Evolutionary conservation across 768 basidiomycete genomes (phyloP).

Genomic region (Mycena maculata): DNA sequence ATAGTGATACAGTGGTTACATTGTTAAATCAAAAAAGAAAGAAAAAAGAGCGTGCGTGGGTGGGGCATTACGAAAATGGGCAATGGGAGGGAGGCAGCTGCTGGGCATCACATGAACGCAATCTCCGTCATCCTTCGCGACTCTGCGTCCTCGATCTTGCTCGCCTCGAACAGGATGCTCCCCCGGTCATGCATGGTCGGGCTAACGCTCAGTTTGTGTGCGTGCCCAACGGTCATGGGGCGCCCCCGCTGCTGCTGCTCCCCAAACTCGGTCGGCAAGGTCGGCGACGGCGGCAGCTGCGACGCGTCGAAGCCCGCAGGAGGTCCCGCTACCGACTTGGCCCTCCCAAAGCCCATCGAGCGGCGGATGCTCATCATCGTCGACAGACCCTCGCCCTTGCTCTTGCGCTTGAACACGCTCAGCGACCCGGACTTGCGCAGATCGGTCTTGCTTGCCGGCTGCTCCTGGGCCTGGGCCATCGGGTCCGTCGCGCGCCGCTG

Average conservation of each 20-base stretch:
- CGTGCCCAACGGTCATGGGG: slow-evolving; percentile 27
- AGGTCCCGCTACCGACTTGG: slow-evolving; percentile 29
- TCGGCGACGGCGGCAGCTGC: slow-evolving; percentile 53
- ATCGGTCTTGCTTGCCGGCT: slow-evolving; percentile 21
- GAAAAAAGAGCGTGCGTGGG: background rate
- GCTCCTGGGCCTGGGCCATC: background rate
- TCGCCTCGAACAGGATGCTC: slow-evolving; percentile 65
- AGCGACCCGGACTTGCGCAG: slow-evolving; percentile 49
- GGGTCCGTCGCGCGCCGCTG: slow-evolving; percentile 20
- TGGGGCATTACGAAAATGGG: background rate
- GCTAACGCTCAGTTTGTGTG: slow-evolving; percentile 56
- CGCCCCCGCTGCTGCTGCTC: slow-evolving; percentile 22
- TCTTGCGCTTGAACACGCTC: slow-evolving; percentile 52
- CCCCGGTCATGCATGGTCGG: slow-evolving; percentile 71
- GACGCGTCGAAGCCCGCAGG: slow-evolving; percentile 44
- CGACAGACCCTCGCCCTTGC: slow-evolving; percentile 32
- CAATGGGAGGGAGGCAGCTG: background rate
- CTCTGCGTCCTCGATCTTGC: slow-evolving; percentile 74
- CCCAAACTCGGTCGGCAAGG: slow-evolving; percentile 2
- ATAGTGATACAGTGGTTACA: slow-evolving; percentile 10
- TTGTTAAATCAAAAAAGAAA: background rate
- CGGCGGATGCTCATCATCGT: slow-evolving; percentile 27
- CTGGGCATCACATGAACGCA: slow-evolving; percentile 63
- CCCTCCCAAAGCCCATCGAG: slow-evolving; percentile 14
- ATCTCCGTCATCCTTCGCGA: slow-evolving; percentile 76